Percentiles rank a stretch among this genome's conserved stretches.
These are phyloP conservation scores for Deuterostichococcus epilithicus DNA, from an alignment of 139 green algal genomes.

Conservation along the genomic window DNA sequence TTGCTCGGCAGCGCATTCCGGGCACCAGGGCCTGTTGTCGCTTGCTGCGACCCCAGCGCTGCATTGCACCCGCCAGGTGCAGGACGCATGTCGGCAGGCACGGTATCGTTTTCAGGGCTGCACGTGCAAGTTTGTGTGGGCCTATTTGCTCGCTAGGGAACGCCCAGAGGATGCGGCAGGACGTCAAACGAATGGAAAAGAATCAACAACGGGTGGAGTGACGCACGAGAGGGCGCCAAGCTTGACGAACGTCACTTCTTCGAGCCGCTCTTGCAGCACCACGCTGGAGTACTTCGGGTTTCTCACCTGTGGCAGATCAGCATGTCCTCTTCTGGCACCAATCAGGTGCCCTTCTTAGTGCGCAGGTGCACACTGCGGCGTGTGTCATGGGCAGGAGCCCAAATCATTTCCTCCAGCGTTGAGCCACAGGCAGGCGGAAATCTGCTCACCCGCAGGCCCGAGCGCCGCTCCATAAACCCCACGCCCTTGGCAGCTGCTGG, in stretches of 20 bases:
- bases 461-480: slow-evolving; percentile 11
- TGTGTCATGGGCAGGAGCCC: neutral
- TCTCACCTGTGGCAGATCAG: slow-evolving; percentile 34
- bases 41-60: no score
- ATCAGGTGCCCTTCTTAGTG: neutral
- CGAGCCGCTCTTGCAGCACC: slow-evolving; percentile 30
- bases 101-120: neutral
- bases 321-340: neutral
- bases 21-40: neutral
- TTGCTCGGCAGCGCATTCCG: neutral
- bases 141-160: no score
- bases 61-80: neutral
- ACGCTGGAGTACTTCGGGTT: slow-evolving; percentile 35
- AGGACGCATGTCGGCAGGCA: neutral
- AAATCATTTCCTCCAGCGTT: neutral
- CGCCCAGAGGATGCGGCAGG: no score
- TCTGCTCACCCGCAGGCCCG: slow-evolving; percentile 15
- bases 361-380: neutral
- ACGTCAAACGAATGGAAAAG: neutral
- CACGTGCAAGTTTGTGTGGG: neutral
- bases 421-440: neutral
- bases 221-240: slow-evolving; percentile 28
- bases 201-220: neutral
- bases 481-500: neutral
- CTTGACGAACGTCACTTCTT: slow-evolving; percentile 11